Base-by-base conservation (phyloP, 2,329 filamentous ascomycete genomes). In the Diaporthe vaccinii region DNA sequence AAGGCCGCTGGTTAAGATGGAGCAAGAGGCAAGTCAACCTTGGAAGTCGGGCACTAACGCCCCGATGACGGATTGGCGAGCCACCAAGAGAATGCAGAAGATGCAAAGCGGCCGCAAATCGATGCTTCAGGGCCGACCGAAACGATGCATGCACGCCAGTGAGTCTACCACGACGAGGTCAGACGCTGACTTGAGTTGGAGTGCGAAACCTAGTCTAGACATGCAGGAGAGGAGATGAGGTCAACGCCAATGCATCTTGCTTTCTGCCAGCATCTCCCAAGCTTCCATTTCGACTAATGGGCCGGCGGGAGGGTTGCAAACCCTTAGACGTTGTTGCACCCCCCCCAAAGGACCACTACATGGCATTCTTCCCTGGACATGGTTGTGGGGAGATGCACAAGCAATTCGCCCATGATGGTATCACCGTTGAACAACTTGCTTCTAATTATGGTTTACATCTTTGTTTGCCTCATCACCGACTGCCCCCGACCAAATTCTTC, bases 1-100 rank as follows among this genome's bases (percentile, higher is more conserved):
- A 62, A 55, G 17, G 72, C 70, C 67, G 73, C 67, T 74, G 55
- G 49, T 59, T 69, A 73, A 73, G 69, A 69, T 75, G 74, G 71
- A 59, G 41, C 53, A 46, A 58, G 53, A 49, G 51, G 36, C 68
- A 73, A 20, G 49, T 55, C n/a, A 62, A 62, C 46, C 65, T 55
- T 55, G 65, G 65, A 73, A 65, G 58, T 73, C 58, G 71, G 71
- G 71, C 71, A 73, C 55, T 73, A 51, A 73, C 59, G 71, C 58
- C 71, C 71, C 34, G 71, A 73, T 65, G 58, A 55, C 71, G 67
- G 49, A 73, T 65, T 62, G 55, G 51, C 51, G 55, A 65, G 71
- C 28, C 58, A 67, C 46, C 39, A 57, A 20, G 34, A 20, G 34
- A 58, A 25, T 39, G 12, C 36, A 39, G 36, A 39, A 39, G 36